Conservation (phyloP, 257 asterid species). For the Forsythia suspensa region DNA sequence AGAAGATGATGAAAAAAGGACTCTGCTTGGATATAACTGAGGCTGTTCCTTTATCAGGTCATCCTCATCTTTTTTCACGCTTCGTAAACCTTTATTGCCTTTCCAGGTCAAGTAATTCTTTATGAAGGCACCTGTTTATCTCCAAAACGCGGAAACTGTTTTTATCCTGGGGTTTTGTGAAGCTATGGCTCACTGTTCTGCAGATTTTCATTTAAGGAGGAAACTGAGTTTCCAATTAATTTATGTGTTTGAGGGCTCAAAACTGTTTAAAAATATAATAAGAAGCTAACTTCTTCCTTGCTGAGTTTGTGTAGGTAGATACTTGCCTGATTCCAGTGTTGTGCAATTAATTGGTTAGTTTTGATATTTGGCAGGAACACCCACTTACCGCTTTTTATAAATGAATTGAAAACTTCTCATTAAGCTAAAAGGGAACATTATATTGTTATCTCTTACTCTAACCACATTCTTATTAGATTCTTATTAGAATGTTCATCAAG, state of each 20-base stretch:
- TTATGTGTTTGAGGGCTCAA: background rate
- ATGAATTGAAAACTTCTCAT: background rate
- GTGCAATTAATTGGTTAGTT: background rate
- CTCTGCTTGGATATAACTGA: constrained; percentile 1
- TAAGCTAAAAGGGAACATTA: background rate
- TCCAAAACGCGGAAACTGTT: background rate
- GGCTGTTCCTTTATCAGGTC: constrained; percentile 7
- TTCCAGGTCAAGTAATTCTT: background rate
- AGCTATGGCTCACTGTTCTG: background rate
- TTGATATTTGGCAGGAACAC: background rate
- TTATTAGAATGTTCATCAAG: background rate
- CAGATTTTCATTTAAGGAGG: background rate
- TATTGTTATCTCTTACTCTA: background rate
- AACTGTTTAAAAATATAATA: background rate
- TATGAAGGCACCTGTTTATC: background rate
- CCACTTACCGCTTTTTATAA: background rate
- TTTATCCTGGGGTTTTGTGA: background rate
- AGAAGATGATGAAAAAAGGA: background rate
- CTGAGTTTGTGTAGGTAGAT: background rate
- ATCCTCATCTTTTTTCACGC: background rate
- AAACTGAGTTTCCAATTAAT: background rate
- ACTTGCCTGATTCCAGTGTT: background rate
- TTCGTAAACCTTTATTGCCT: background rate
- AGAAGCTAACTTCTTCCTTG: background rate
- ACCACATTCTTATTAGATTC: background rate